Conservation (phyloP, 306 rosid species). For the Medicago lupulina region DNA sequence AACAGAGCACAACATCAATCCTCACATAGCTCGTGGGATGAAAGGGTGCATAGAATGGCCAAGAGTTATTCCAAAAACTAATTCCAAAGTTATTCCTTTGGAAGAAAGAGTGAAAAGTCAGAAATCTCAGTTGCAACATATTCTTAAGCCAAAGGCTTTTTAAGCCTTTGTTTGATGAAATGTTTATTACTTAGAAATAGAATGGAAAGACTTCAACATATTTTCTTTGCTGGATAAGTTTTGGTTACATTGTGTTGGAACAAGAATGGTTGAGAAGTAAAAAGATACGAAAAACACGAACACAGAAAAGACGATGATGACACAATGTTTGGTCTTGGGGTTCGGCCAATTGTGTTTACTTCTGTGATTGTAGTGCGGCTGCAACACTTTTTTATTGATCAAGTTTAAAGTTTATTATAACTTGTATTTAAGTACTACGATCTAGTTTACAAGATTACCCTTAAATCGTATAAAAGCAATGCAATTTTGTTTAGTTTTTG, state of each 20-base stretch:
- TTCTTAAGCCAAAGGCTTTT: constrained; percentile 53
- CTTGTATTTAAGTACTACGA: too few relatives aligned
- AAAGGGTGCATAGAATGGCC: constrained; percentile 75
- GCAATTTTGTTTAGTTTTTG: neutral
- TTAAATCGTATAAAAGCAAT: neutral
- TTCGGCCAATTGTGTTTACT: too few relatives aligned
- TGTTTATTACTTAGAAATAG: neutral
- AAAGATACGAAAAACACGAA: too few relatives aligned
- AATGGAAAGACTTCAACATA: neutral
- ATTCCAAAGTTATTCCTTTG: constrained; percentile 48
- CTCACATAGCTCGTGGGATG: constrained; percentile 72
- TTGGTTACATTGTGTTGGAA: neutral
- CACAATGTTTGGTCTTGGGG: too few relatives aligned
- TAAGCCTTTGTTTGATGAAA: neutral
- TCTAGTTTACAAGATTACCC: too few relatives aligned
- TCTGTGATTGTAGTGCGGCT: too few relatives aligned
- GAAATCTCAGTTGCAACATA: constrained; percentile 60
- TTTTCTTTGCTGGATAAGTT: neutral
- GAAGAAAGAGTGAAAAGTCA: constrained; percentile 64
- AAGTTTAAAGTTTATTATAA: too few relatives aligned
- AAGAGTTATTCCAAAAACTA: constrained; percentile 44
- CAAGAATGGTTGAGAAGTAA: too few relatives aligned
- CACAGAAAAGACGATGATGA: too few relatives aligned
- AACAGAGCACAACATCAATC: constrained; percentile 46
- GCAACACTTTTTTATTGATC: too few relatives aligned